Conservation (phyloP, 768 basidiomycete genomes). For the Suillus bovinus region DNA sequence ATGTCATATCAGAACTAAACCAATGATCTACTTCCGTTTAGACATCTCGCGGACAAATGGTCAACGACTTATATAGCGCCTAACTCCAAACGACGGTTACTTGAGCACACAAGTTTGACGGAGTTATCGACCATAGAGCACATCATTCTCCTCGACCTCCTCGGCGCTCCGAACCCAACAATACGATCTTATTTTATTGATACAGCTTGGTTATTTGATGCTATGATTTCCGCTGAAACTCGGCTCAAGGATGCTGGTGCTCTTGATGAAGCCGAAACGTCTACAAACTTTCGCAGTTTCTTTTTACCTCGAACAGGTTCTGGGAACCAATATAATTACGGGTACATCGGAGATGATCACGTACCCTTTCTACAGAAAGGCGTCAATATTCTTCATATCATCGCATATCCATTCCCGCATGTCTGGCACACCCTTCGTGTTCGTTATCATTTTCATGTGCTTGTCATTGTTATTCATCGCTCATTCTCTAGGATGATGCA, state of each 20-base stretch:
- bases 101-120: slow-evolving; percentile 51
- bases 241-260: slow-evolving; percentile 66
- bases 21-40: slow-evolving; percentile 28
- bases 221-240: slow-evolving; percentile 68
- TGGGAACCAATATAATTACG: slow-evolving; percentile 39
- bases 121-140: slow-evolving; percentile 84
- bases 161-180: slow-evolving; percentile 74
- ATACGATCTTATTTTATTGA: slow-evolving; percentile 83
- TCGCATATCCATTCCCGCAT: slow-evolving; percentile 82
- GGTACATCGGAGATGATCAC: slow-evolving; percentile 90
- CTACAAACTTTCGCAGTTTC: slow-evolving; percentile 56
- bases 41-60: slow-evolving; percentile 92
- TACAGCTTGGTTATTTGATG: slow-evolving; percentile 93
- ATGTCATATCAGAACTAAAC: slow-evolving; percentile 5
- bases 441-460: slow-evolving; percentile 24
- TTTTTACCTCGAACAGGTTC: slow-evolving; percentile 52
- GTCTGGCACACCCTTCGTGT: slow-evolving; percentile 89
- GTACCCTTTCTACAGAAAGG: slow-evolving; percentile 83
- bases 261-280: slow-evolving; percentile 50
- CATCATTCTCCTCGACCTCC: slow-evolving; percentile 88
- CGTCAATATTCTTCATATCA: slow-evolving; percentile 88
- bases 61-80: slow-evolving; percentile 62
- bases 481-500: slow-evolving; percentile 74
- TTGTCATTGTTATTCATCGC: slow-evolving; percentile 2
- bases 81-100: slow-evolving; percentile 57